Evolutionary conservation across 371 early-diverging fungal species (phyloP).

Genomic region (Blastocladiella emersonii): DNA sequence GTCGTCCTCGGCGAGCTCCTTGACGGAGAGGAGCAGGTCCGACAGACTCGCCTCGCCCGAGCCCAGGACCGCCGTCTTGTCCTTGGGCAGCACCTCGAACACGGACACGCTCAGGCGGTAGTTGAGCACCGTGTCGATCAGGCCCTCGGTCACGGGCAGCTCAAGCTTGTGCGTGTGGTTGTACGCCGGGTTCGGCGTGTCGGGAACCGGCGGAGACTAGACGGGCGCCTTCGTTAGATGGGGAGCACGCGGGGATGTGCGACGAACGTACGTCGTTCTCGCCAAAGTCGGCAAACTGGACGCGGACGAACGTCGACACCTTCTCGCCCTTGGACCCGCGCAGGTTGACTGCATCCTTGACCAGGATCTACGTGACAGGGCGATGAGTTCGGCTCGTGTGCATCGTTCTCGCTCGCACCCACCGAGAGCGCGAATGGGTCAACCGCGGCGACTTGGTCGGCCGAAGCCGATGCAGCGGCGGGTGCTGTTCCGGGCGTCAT

Average conservation of each 20-base stretch:
- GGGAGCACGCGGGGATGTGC: constrained; percentile 7
- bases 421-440: no score
- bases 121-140: constrained; percentile 34
- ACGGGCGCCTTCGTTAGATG: constrained; percentile 12
- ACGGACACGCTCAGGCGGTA: constrained; percentile 23
- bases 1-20: not conserved
- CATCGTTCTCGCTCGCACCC: no score
- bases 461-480: no score
- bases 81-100: constrained; percentile 37
- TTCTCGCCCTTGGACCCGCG: constrained; percentile 30
- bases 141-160: constrained; percentile 26
- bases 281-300: constrained; percentile 37
- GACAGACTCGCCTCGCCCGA: constrained; percentile 19
- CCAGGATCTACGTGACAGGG: no score
- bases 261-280: constrained; percentile 22
- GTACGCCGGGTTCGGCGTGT: constrained; percentile 25
- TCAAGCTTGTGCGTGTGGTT: constrained; percentile 18
- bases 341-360: not conserved
- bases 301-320: constrained; percentile 26
- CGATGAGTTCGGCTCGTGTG: no score
- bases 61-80: constrained; percentile 33
- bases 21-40: constrained; percentile 16
- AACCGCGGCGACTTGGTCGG: no score
- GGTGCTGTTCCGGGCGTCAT: no score
- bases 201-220: constrained; percentile 2